Evolutionary conservation across 108 stramenopile species (phyloP).

Genomic region (Halocafeteria seosinensis): DNA sequence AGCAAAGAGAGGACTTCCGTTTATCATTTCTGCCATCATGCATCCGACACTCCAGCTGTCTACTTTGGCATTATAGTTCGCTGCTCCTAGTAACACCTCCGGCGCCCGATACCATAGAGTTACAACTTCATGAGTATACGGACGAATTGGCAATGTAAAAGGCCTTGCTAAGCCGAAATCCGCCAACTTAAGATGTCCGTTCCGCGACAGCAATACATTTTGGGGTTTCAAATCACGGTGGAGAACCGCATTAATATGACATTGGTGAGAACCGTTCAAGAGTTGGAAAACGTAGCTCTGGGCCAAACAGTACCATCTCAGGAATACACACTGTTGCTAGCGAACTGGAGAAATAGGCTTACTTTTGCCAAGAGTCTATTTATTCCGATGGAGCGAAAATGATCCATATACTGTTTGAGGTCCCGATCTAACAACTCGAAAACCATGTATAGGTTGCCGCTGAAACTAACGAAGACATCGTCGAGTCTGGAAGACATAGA

Average conservation of each 20-base stretch:
- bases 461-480: conserved; percentile 35
- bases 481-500: conserved; percentile 3
- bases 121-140: conserved; percentile 80
- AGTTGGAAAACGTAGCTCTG: conserved; percentile 59
- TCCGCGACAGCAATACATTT: conserved; percentile 76
- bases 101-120: conserved; percentile 97
- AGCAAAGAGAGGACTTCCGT: conserved; percentile 83
- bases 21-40: conserved; percentile 92
- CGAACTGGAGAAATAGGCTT: not conserved
- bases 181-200: conserved; percentile 83
- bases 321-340: not conserved
- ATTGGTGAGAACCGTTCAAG: conserved; percentile 68
- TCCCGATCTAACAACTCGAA: conserved; percentile 94
- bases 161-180: conserved; percentile 94
- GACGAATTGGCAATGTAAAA: conserved; percentile 30
- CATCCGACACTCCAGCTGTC: conserved; percentile 86
- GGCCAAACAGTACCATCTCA: not conserved
- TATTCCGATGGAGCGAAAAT: not conserved
- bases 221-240: conserved; percentile 88
- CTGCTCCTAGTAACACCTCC: conserved; percentile 72
- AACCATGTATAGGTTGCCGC: conserved; percentile 68
- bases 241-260: conserved; percentile 86
- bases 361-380: not conserved
- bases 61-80: conserved; percentile 74
- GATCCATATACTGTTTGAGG: conserved; percentile 81